These are phyloP conservation scores for Abrus pulchellus DNA, from an alignment of 306 rosid genomes.

Conservation along the genomic window DNA sequence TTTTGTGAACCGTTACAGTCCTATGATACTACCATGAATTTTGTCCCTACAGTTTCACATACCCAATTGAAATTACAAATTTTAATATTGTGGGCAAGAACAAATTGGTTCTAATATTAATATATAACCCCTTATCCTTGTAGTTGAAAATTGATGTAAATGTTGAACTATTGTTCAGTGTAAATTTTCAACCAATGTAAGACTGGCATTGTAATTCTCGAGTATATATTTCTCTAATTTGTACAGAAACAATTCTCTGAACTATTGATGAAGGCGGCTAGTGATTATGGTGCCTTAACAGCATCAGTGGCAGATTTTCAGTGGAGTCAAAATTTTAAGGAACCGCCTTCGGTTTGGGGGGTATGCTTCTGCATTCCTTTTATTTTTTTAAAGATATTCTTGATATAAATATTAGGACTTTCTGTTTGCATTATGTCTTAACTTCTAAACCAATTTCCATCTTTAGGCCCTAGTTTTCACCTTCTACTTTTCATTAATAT, in stretches of 20 bases:
- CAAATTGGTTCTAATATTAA: conserved; percentile 28
- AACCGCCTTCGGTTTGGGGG: conserved; percentile 98
- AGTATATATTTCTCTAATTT: conserved; percentile 49
- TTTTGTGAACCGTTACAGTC: neutral
- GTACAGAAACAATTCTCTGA: conserved; percentile 97
- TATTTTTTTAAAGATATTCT: conserved; percentile 29
- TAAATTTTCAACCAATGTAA: conserved; percentile 10
- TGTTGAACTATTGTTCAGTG: conserved; percentile 21
- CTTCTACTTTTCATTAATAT: neutral
- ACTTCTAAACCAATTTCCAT: conserved; percentile 31
- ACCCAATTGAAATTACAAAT: neutral
- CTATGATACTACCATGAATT: neutral
- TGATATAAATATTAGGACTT: conserved; percentile 11
- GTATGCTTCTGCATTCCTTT: conserved; percentile 62
- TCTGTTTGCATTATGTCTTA: conserved; percentile 9
- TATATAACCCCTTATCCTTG: neutral
- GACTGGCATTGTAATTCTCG: conserved; percentile 38
- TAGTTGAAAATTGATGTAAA: conserved; percentile 23
- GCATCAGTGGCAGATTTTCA: conserved; percentile 95
- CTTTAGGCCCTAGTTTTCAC: conserved; percentile 3
- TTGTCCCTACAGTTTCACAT: neutral
- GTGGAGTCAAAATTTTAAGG: conserved; percentile 99
- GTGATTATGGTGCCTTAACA: conserved; percentile 97
- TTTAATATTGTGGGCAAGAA: neutral
- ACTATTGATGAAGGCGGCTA: conserved; percentile 93